Evolutionary conservation across 2,329 filamentous ascomycete species (phyloP).

Genomic region (Penicillium sp.): DNA sequence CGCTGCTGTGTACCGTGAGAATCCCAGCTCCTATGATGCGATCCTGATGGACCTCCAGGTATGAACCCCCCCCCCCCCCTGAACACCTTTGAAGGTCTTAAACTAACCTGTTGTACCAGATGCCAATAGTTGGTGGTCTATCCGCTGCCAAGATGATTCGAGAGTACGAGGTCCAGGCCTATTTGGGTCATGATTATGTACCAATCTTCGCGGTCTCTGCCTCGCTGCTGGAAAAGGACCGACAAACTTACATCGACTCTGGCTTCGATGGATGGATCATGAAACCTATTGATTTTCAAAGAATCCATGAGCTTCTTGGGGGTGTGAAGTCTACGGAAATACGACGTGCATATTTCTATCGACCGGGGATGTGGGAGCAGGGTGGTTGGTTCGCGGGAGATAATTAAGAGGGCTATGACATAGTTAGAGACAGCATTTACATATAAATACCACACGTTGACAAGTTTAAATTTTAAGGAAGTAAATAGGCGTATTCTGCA

Average conservation of each 20-base stretch:
- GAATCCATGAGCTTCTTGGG: conserved; percentile 70
- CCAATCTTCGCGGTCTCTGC: conserved; percentile 89
- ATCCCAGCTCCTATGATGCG: conserved; percentile 70
- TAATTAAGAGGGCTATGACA: neutral
- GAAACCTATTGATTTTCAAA: conserved; percentile 83
- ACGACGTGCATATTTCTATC: conserved; percentile 70
- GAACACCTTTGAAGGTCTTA: neutral
- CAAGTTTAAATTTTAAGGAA: neutral
- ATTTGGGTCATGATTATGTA: conserved; percentile 59
- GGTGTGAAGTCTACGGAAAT: conserved; percentile 69
- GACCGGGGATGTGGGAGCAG: conserved; percentile 76
- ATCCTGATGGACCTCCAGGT: conserved; percentile 95
- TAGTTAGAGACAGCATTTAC: neutral
- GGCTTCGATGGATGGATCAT: conserved; percentile 94
- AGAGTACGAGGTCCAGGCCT: conserved; percentile 62
- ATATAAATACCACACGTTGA: neutral
- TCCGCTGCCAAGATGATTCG: conserved; percentile 84
- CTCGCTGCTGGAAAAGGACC: conserved; percentile 74
- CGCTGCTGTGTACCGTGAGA: conserved; percentile 70
- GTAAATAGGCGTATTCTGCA: neutral
- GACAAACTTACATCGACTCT: conserved; percentile 70
- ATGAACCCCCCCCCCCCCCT: too few relatives aligned
- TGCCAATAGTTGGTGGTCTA: conserved; percentile 89
- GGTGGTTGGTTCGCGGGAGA: conserved; percentile 78
- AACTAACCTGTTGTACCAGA: conserved; percentile 57